These are phyloP conservation scores for Nakazawaea laoshanensis DNA, from an alignment of 805 yeast species.

Conservation along the genomic window DNA sequence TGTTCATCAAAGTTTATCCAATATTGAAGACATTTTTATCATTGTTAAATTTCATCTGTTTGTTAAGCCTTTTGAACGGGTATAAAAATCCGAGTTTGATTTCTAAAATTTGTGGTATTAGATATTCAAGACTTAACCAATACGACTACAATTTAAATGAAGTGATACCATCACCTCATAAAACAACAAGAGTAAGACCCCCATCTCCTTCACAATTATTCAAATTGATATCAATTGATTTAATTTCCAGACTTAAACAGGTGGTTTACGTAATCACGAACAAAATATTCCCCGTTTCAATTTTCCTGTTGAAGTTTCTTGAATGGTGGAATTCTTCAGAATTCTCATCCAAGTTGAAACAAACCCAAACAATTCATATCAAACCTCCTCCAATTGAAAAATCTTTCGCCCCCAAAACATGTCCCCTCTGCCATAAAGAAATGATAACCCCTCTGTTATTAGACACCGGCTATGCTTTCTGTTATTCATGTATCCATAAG, in stretches of 20 bases:
- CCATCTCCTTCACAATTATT: conserved; percentile 29
- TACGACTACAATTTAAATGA: conserved; percentile 38
- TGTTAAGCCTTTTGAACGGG: conserved; percentile 62
- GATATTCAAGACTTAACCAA: conserved; percentile 53
- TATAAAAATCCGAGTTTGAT: conserved; percentile 53
- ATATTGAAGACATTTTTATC: conserved; percentile 36
- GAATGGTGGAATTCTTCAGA: conserved; percentile 92
- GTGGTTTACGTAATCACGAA: conserved; percentile 13
- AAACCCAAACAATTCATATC: conserved; percentile 35
- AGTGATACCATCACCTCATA: background rate
- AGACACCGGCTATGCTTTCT: conserved; percentile 87
- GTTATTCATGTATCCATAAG: conserved; percentile 77
- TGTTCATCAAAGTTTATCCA: conserved; percentile 60
- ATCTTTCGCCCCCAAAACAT: conserved; percentile 18
- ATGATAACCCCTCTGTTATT: conserved; percentile 77
- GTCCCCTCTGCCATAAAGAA: conserved; percentile 62
- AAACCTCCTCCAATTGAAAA: conserved; percentile 28
- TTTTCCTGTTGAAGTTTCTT: conserved; percentile 71
- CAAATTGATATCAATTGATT: conserved; percentile 7
- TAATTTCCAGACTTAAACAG: conserved; percentile 11
- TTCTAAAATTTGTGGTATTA: conserved; percentile 52
- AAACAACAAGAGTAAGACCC: conserved; percentile 24
- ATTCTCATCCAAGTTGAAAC: conserved; percentile 50
- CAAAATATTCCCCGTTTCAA: conserved; percentile 68
- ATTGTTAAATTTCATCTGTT: conserved; percentile 44